Evolutionary conservation across 2,329 filamentous ascomycete genomes (phyloP), one percentile per base, ranked within the genome.

Genomic region (Byssoonygena ceratinophila): DNA sequence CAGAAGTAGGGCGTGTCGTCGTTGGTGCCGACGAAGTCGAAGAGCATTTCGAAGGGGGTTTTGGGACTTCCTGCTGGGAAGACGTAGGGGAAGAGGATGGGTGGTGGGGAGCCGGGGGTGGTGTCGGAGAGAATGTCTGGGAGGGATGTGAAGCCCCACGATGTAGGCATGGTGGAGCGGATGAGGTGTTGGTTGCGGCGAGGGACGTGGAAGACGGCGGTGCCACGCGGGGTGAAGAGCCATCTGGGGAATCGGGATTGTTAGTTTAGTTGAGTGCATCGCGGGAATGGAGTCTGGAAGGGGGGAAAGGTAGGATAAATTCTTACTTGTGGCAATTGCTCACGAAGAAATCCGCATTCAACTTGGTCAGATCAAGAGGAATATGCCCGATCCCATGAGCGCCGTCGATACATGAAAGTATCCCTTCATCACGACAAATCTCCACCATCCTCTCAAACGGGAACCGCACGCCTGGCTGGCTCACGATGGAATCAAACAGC

Each of bases 341-440:
- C 12, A 91, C 78, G 63, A 94, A 87, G 70, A 94, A 96, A 67
- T 96, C 90, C 0, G 88, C 83, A 57, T 89, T 79, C 2, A 89
- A 70, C 3, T 69, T 66, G 0, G 64, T 58, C 12, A 96, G 69
- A 66, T 94, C 79, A 6, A 96, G 67, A 0, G 77, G 74, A 6
- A 95, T 76, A 68, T 92, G 84, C 1, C 91, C 91, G 22, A 94
- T 71, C 1, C 84, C 84, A 68, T 97, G 91, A 0, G 91, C 91
- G 14, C 80, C 90, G 64, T 97, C 91, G 34, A 96, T 74, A 18
- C 87, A 72, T 60, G 84, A 89, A 51, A 91, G 64, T 2, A 96
- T 71, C 0, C 78, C 80, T 22, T 83, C 72, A 53, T 83, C 77
- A 41, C 75, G 77, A 65, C 89, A 95, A 0, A 78, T 74, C 6